Conservation (phyloP, 768 basidiomycete species). For the Mycena vulgaris region DNA sequence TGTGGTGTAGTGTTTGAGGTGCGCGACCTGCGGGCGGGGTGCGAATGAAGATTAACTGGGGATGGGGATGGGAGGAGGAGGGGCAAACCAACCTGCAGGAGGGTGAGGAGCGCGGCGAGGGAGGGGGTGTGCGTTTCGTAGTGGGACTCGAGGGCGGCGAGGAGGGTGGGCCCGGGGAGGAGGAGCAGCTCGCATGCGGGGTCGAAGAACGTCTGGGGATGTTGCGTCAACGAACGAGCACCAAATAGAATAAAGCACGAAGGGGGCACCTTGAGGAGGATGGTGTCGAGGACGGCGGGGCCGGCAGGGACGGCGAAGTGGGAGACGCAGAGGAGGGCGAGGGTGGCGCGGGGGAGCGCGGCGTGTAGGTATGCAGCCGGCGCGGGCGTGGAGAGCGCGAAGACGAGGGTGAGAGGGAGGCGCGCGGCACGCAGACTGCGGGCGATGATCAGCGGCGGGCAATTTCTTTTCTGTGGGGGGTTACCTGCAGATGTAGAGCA, state of each 20-base stretch:
- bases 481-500: constrained; percentile 82
- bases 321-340: constrained; percentile 71
- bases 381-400: constrained; percentile 72
- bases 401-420: constrained; percentile 76
- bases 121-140: constrained; percentile 71
- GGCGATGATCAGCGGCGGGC: constrained; percentile 11
- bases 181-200: constrained; percentile 71
- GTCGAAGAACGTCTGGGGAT: constrained; percentile 74
- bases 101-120: constrained; percentile 68
- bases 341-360: constrained; percentile 71
- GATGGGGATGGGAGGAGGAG: neutral
- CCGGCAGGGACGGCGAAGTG: constrained; percentile 67
- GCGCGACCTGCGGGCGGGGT: constrained; percentile 61
- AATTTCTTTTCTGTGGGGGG: neutral
- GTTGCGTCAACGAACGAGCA: neutral
- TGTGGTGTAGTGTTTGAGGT: constrained; percentile 78
- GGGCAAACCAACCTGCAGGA: constrained; percentile 69
- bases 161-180: constrained; percentile 69
- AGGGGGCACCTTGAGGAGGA: constrained; percentile 66
- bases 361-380: constrained; percentile 71
- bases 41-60: neutral
- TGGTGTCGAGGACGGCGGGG: constrained; percentile 62
- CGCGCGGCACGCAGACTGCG: constrained; percentile 65
- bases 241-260: no score
- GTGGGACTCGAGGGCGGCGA: constrained; percentile 73